phyloP scores from a whole-genome alignment of 495 filamentous ascomycete species.

The Neurospora tetrasperma region DNA sequence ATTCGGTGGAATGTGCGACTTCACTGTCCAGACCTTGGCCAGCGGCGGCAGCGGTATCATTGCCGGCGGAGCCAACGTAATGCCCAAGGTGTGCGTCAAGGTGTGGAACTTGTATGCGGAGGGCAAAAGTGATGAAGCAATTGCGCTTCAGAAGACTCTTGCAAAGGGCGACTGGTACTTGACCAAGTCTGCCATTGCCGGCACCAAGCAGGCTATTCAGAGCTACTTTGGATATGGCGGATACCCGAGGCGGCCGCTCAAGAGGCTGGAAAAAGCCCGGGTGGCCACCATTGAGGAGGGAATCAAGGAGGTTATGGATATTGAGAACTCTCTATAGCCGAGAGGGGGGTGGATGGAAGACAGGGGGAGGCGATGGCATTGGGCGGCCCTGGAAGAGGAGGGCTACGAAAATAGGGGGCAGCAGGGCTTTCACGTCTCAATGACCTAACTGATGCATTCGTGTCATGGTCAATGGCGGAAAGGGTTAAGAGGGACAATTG shows the following conservation, averaged over 20 bases:
- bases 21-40: constrained; percentile 70
- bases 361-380: background rate
- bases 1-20: constrained; percentile 82
- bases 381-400: background rate
- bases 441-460: background rate
- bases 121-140: constrained; percentile 64
- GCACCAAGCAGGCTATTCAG: constrained; percentile 78
- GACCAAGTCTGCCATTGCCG: constrained; percentile 76
- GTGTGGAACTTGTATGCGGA: constrained; percentile 71
- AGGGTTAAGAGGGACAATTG: background rate
- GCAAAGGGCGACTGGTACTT: constrained; percentile 76
- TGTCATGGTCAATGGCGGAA: background rate
- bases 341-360: background rate
- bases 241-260: constrained; percentile 62
- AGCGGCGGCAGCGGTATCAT: constrained; percentile 78
- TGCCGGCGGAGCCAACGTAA: constrained; percentile 77
- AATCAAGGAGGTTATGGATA: constrained; percentile 55
- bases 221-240: constrained; percentile 79
- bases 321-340: constrained; percentile 37
- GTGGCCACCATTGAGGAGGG: constrained; percentile 58
- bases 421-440: background rate
- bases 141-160: constrained; percentile 59
- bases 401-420: background rate
- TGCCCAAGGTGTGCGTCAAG: constrained; percentile 69
- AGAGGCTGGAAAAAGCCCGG: constrained; percentile 50